phyloP scores from a whole-genome alignment of 2,329 filamentous ascomycete genomes.

The Cryphonectria parasitica region DNA sequence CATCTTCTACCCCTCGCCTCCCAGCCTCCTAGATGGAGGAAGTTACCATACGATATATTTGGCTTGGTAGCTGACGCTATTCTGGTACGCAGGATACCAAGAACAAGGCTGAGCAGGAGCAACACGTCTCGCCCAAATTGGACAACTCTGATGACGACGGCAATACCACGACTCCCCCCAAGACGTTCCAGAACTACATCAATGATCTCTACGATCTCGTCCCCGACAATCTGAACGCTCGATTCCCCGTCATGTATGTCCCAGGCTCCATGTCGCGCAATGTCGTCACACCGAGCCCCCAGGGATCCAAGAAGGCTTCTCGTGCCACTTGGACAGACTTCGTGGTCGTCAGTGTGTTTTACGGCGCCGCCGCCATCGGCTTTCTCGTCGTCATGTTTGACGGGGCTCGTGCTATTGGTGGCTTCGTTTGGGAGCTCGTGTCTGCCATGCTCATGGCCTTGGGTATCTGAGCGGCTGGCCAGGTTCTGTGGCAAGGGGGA shows the following conservation, averaged over 20 bases:
- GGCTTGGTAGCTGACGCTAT: neutral
- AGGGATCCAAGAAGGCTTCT: neutral
- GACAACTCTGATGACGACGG: neutral
- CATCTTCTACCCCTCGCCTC: neutral
- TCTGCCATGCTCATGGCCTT: neutral
- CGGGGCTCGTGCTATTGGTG: neutral
- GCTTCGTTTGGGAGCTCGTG: neutral
- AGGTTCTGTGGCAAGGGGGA: neutral
- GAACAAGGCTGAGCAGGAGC: neutral
- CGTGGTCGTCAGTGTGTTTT: neutral
- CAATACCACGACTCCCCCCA: neutral
- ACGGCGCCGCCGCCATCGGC: neutral
- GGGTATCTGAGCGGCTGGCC: neutral
- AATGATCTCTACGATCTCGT: neutral
- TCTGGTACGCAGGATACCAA: neutral
- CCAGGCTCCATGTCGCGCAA: conserved; percentile 3
- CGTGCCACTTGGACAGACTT: neutral
- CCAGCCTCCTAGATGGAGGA: neutral
- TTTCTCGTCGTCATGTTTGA: conserved; percentile 9
- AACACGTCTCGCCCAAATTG: neutral
- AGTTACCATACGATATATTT: neutral
- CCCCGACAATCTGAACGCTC: conserved; percentile 3
- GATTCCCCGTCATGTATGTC: neutral
- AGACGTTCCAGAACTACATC: neutral
- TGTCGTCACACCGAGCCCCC: neutral